Percentiles rank a stretch among this genome's conserved stretches.
Evolutionary conservation across 495 filamentous ascomycete species (phyloP).

Genomic region (Hypoxylon trugodes): DNA sequence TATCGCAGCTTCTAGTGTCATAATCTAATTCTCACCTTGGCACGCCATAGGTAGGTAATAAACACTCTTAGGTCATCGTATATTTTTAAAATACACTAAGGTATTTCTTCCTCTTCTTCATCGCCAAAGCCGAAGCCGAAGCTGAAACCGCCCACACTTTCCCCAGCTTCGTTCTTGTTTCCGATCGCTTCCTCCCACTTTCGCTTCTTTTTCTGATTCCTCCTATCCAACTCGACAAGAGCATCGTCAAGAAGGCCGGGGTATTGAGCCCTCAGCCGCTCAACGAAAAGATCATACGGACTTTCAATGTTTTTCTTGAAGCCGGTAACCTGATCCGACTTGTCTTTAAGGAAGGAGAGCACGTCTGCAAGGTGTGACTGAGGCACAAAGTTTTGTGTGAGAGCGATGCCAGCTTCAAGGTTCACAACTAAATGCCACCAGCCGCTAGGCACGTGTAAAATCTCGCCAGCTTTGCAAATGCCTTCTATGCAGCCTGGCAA

Average conservation of each 20-base stretch:
- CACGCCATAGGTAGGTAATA: no score
- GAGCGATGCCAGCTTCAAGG: constrained; percentile 79
- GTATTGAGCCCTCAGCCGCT: constrained; percentile 67
- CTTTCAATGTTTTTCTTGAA: constrained; percentile 78
- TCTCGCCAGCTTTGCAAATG: constrained; percentile 85
- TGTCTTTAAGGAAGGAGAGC: constrained; percentile 82
- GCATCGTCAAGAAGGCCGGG: constrained; percentile 73
- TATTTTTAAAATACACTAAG: no score
- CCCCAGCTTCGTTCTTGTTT: constrained; percentile 51
- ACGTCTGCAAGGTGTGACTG: constrained; percentile 75
- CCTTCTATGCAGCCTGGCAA: constrained; percentile 86
- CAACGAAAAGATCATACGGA: constrained; percentile 79
- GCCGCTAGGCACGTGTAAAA: constrained; percentile 88
- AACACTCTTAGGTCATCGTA: neutral
- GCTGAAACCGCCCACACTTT: constrained; percentile 70
- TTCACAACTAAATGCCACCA: constrained; percentile 99
- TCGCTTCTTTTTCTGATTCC: constrained; percentile 70
- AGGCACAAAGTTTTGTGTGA: constrained; percentile 97
- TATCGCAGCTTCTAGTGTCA: neutral
- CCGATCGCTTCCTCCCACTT: constrained; percentile 86
- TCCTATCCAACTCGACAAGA: constrained; percentile 69
- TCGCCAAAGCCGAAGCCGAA: constrained; percentile 79
- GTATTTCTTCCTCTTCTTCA: constrained; percentile 57
- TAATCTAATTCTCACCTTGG: neutral
- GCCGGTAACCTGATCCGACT: constrained; percentile 84